Evolutionary conservation across 306 rosid species (phyloP).

Genomic region (Citrullus mucosospermus): DNA sequence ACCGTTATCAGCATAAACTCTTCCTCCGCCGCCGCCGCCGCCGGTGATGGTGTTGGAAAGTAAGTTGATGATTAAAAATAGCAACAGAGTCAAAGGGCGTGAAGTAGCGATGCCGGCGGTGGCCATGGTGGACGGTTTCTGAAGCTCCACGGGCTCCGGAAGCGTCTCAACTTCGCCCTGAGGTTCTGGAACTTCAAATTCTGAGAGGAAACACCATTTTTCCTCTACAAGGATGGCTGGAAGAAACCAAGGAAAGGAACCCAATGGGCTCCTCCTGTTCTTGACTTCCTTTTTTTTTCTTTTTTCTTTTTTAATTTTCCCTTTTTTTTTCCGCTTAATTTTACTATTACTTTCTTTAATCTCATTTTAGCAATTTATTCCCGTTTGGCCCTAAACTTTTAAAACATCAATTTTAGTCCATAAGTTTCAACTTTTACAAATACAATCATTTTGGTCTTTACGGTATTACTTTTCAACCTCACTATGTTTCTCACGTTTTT

Average conservation of each 20-base stretch:
- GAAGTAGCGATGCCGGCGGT: not conserved
- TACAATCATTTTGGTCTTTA: too few species aligned
- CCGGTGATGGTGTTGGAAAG: not conserved
- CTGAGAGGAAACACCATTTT: not conserved
- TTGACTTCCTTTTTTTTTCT: not conserved
- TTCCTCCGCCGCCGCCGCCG: slow-evolving; percentile 1
- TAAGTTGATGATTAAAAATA: not conserved
- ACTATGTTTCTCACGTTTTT: too few species aligned
- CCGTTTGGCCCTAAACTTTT: too few species aligned
- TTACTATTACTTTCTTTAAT: too few species aligned
- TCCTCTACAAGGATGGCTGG: not conserved
- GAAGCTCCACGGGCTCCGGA: not conserved
- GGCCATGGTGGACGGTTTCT: not conserved
- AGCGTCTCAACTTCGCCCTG: not conserved
- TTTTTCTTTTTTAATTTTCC: not conserved
- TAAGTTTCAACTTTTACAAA: too few species aligned
- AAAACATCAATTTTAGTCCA: too few species aligned
- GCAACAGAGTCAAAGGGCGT: slow-evolving; percentile 3
- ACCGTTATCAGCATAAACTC: slow-evolving; percentile 28
- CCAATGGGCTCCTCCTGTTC: not conserved
- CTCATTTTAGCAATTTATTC: too few species aligned
- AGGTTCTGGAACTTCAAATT: not conserved
- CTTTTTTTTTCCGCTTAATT: too few species aligned
- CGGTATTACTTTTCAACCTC: too few species aligned
- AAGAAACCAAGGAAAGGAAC: not conserved